Evolutionary conservation across 371 early-diverging fungal genomes (phyloP).

Genomic region (Zychaea mexicana): DNA sequence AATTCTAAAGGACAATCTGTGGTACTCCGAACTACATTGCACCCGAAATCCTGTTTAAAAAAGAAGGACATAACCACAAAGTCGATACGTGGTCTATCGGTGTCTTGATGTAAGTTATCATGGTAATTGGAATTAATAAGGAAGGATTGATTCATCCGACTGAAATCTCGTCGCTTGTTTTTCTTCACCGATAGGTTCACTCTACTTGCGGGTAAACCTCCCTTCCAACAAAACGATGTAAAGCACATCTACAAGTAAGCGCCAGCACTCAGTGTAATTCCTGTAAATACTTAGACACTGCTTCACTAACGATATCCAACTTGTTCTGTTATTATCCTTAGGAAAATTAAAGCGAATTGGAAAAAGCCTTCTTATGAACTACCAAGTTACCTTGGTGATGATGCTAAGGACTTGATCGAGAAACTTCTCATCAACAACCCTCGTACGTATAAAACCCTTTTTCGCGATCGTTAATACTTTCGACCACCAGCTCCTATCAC

Average conservation of each 20-base stretch:
- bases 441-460: conserved; percentile 66
- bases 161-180: too few relatives aligned
- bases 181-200: conserved; percentile 87
- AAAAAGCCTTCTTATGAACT: conserved; percentile 75
- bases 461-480: conserved; percentile 17
- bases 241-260: conserved; percentile 79
- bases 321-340: conserved; percentile 1
- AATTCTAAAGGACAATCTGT: conserved; percentile 90
- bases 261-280: neutral
- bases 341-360: conserved; percentile 68
- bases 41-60: conserved; percentile 93
- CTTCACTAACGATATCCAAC: neutral
- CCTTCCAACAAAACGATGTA: conserved; percentile 91
- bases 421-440: conserved; percentile 83
- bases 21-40: conserved; percentile 99
- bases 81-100: conserved; percentile 99
- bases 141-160: conserved; percentile 76
- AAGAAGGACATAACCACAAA: conserved; percentile 92
- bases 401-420: conserved; percentile 79
- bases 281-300: neutral
- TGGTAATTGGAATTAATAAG: neutral
- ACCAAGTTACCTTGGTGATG: conserved; percentile 62
- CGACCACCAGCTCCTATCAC: too few relatives aligned
- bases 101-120: conserved; percentile 78
- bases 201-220: conserved; percentile 92